Evolutionary conservation across 1,139 yeast species (phyloP), one percentile per base, ranked within the genome.

Genomic region (Diutina scorzettiae): DNA sequence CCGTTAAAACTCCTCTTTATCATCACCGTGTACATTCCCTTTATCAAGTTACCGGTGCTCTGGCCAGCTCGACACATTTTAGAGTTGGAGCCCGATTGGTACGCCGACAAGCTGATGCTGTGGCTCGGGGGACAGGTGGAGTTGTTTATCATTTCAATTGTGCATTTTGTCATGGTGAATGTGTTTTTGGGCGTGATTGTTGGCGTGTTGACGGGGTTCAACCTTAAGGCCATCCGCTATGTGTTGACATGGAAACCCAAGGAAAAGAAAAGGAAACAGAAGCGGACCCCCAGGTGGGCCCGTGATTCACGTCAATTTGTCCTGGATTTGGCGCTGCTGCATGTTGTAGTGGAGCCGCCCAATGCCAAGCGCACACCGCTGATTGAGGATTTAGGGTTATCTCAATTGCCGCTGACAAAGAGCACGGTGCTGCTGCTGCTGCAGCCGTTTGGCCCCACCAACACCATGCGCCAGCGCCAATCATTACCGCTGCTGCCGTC

Each of bases 151-250:
- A 34, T 47, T 3, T 48, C 52, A 24, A 45, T 52, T 25, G 41
- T 49, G n/a, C 62, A 59, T 42, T 59, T 48, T 45, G 36, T 52
- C 29, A 51, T 58, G 48, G 57, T 56, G 14, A 52, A 56, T 21
- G 42, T 51, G n/a, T 47, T 58, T 12, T 47, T 59, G 40, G 63
- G 64, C 11, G 42, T 48, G 1, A 36, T 49, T 8, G 53, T 54
- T 9, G 61, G 60, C 2, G 23, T 48, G 12, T 27, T 50, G 2
- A 48, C 56, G 1, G 60, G 60, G 3, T 30, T 51, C 32, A 47
- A 47, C 37, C 43, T 49, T 16, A 37, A 45, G 31, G 32, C 47
- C 8, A 45, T 45, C 8, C 36, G 44, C 7, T 20, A 41, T 2
- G 33, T 48, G 9, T 32, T 49, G 17, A 39, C 41, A 2, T 17